Base-by-base conservation (phyloP, 2,329 filamentous ascomycete genomes). In the Leptographium lundbergii region DNA sequence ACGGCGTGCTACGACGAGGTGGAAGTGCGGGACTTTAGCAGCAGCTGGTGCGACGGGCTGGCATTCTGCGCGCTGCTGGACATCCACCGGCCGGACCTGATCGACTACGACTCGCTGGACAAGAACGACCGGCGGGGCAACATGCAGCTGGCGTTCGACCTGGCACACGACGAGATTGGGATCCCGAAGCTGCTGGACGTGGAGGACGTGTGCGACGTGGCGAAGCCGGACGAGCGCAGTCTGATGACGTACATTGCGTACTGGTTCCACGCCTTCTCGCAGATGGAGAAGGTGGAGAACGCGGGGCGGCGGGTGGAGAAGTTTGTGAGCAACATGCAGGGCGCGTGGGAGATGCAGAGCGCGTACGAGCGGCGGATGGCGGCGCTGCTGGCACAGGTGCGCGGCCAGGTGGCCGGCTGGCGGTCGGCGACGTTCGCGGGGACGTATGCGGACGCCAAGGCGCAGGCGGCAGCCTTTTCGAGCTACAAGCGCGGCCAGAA, bases 241-340 rank as follows among this genome's bases (percentile, higher is more conserved):
- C 80, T 99, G 70, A 99, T 99, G 94, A 99, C 94, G 0, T 99
- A 99, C 72, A 99, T 99, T 67, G 94, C 94, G 64, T 99, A 99
- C 77, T 99, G 94, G 94, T 99, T 99, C 80, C 94, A 99, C 70
- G 94, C 94, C 66, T 99, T 99, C 71, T 97, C 92, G 34, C 92
- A 97, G 69, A 95, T 99, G 86, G 94, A 99, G 75, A 88, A 92
- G 70, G 94, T 99, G 10, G 94, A 99, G 73, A 99, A 99, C 70
- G 94, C 94, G 4, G 94, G 94, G 6, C 84, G 94, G 62, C 84
- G 94, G 65, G 94, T 99, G 6, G 94, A 99, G 75, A 99, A 99
- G 73, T 99, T 99, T 68, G 89, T 99, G 66, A 90, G 89, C 70
- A 97, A 94, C 71, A 97, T 99, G 94, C 91, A 96, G 70, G 94